Evolutionary conservation across 768 basidiomycete genomes (phyloP), one percentile per base, ranked within the genome.

Genomic region (Sarcodon sp.): DNA sequence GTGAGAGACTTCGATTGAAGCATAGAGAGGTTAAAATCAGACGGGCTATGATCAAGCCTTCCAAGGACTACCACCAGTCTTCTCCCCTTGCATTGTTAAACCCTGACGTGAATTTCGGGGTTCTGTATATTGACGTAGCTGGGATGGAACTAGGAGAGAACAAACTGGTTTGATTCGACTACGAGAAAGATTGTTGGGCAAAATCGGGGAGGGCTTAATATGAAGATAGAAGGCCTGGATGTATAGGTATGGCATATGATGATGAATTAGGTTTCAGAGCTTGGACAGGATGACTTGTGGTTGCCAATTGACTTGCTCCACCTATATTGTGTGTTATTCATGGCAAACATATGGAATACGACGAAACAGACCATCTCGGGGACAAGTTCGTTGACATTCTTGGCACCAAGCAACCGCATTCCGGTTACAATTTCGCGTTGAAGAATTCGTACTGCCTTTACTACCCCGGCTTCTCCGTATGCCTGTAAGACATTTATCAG

Each of bases 331-430:
- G 34, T 45, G 38, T 31, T 6, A 43, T 44, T 15, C 13, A 43
- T 16, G 12, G 35, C 11, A 33, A 12, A 47, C 15, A 12, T 33
- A 45, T 8, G 21, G 31, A 13, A n/a, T 21, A 6, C 12, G 48
- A 38, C 4, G 10, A 15, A 15, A 56, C 74, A 49, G 58, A 86
- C 87, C 79, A 91, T 74, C 55, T 84, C 80, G 1, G 88, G 85
- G 32, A 66, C 72, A 35, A 94, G 68, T 46, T 89, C 78, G 4
- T 70, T 63, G 1, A 92, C 59, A 36, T 65, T 75, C 41, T 70
- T 69, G 35, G 76, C 87, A 32, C 91, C 91, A 4, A 89, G 61
- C 16, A 87, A 69, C 49, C 79, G 65, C 87, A 94, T 87, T 4
- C 76, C 76, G 8, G 77, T 77, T 18, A 77, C 59, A 43, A 92